Base-by-base conservation (phyloP, 768 basidiomycete genomes). In the Neoboletus brunneissimus region DNA sequence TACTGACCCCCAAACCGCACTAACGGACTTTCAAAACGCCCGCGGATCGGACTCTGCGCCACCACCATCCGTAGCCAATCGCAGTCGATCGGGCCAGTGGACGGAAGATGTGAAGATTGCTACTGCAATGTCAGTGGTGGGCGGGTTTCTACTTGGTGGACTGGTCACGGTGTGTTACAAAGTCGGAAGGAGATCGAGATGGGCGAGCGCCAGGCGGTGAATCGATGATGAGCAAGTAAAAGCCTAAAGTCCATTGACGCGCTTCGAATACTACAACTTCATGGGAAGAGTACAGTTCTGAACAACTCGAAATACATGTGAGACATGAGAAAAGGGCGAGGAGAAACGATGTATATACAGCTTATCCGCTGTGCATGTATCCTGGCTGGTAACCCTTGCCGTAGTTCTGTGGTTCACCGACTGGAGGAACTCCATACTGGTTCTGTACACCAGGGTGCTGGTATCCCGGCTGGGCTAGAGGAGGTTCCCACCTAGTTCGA, bases 41-140 rank as follows among this genome's bases (percentile, higher is more conserved):
- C 77, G 81, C 16, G 82, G 82, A 35, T 56, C 64, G n/a, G 80
- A 82, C 54, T n/a, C 49, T 23, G 65, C 71, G 7, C 70, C 68
- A 3, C 51, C 63, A n/a, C 68, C 68, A 11, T 61, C 51, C 18
- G 27, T 61, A 31, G 51, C 32, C 41, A 44, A 18, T 2, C 34
- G 47, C 49, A 58, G 45, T 32, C 25, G 35, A 15, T 48, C 60
- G 12, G 53, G 34, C 1, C 61, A 62, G 9, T 64, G 64, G 63
- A 57, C 58, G 9, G 37, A 59, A 11, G 53, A 58, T 41, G 65
- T 61, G 38, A 50, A 11, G 45, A 62, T 62, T 15, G 61, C 62
- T 4, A 56, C 31, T 64, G 67, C 56, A 53, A 67, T 42, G 52
- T 76, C 63, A 4, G 70, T 54, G 0, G 63, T 66, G 4, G 64